A percentile compares a stretch with the other conserved stretches of the same genome.
Conservation (phyloP, 2,329 filamentous ascomycete species). For the Aspergillus luchuensis region DNA sequence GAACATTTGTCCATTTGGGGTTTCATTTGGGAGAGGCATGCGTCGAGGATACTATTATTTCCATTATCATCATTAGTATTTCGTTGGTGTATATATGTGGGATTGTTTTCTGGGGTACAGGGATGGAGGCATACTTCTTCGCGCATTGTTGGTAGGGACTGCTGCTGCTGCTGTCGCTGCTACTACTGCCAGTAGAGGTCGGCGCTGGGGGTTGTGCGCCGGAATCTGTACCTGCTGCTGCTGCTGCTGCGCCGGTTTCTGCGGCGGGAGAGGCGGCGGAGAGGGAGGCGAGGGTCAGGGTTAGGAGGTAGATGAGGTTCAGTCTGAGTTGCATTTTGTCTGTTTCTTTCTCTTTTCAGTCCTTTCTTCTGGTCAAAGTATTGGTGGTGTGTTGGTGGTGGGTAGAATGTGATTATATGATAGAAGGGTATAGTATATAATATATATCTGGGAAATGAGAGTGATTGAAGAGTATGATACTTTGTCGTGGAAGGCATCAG, state of each 20-base stretch:
- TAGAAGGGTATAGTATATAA: too few species aligned
- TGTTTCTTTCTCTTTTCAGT: background rate
- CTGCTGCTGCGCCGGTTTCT: background rate
- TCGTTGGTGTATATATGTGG: background rate
- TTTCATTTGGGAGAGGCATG: slow-evolving; percentile 13
- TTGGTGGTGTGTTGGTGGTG: background rate
- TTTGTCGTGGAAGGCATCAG: too few species aligned
- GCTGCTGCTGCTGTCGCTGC: background rate
- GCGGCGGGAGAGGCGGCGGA: slow-evolving; percentile 3
- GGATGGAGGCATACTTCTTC: slow-evolving; percentile 11
- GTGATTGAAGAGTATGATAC: too few species aligned
- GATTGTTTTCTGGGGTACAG: background rate
- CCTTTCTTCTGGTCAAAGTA: background rate
- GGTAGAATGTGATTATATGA: background rate
- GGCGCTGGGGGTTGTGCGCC: background rate
- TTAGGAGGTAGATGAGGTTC: slow-evolving; percentile 4
- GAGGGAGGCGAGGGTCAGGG: slow-evolving; percentile 3
- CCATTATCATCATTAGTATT: too few species aligned
- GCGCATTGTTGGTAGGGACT: slow-evolving; percentile 9
- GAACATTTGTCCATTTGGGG: slow-evolving; percentile 12
- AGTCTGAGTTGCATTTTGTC: slow-evolving; percentile 9
- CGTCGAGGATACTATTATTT: slow-evolving; percentile 14
- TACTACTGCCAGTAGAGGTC: background rate
- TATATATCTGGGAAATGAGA: too few species aligned
- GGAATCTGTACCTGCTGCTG: background rate